Evolutionary conservation across 2,329 filamentous ascomycete genomes (phyloP).

Genomic region (Lecanoromycetidae sp.): DNA sequence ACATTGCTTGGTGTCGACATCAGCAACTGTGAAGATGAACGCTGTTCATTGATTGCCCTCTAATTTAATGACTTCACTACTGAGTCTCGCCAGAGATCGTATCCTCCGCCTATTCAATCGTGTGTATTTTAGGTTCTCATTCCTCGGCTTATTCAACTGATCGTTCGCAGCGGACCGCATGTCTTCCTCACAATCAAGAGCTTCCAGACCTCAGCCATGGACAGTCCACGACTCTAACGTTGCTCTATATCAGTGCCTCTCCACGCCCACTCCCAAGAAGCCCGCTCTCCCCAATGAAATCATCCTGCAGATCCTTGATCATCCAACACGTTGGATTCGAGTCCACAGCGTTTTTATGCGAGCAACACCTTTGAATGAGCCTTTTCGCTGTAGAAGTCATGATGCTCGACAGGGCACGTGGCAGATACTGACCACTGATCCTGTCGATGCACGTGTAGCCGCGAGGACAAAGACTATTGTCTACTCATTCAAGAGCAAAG

Average conservation of each 20-base stretch:
- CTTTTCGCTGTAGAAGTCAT: background rate
- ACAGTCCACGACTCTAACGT: slow-evolving; percentile 14
- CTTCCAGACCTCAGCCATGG: background rate
- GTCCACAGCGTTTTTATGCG: background rate
- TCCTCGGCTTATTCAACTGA: background rate
- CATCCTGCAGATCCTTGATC: slow-evolving; percentile 15
- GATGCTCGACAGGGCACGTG: background rate
- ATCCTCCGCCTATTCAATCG: background rate
- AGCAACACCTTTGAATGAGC: background rate
- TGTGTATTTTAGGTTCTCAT: background rate
- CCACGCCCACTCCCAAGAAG: background rate
- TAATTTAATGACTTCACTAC: background rate
- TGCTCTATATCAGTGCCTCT: slow-evolving; percentile 11
- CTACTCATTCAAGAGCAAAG: slow-evolving; percentile 10
- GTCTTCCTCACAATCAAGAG: background rate
- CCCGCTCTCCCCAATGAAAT: slow-evolving; percentile 15
- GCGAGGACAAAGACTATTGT: background rate
- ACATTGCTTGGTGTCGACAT: too few species aligned
- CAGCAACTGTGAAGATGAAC: too few species aligned
- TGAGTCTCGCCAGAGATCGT: background rate
- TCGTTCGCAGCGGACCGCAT: background rate
- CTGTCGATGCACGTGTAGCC: background rate
- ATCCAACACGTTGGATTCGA: slow-evolving; percentile 12
- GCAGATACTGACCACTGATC: slow-evolving; percentile 4
- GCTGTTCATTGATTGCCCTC: too few species aligned